These are phyloP conservation scores for Firmiana major DNA, from an alignment of 345 rosid species.

Conservation along the genomic window DNA sequence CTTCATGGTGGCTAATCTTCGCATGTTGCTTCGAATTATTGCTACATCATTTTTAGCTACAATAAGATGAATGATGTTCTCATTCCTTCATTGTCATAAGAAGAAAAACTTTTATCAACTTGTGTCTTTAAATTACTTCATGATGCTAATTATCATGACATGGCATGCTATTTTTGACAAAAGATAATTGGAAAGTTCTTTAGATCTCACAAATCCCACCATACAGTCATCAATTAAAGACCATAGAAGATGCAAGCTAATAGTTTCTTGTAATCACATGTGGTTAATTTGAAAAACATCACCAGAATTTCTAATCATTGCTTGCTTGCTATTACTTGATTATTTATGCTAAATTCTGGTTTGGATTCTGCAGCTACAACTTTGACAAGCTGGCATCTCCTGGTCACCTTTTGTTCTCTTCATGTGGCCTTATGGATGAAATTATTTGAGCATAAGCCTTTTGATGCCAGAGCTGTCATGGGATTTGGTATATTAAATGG, in stretches of 20 bases:
- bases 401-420: constrained; percentile 98
- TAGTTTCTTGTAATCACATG: neutral
- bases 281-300: neutral
- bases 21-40: neutral
- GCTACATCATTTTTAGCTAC: neutral
- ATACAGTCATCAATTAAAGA: neutral
- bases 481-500: constrained; percentile 99
- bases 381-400: constrained; percentile 99
- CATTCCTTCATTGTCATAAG: neutral
- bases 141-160: neutral
- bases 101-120: neutral
- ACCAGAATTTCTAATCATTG: neutral
- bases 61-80: neutral
- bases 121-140: neutral
- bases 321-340: neutral
- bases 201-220: neutral
- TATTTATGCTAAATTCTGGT: constrained; percentile 4
- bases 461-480: constrained; percentile 98
- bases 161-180: neutral
- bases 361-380: constrained; percentile 71
- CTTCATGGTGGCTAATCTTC: neutral
- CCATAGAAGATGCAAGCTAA: neutral
- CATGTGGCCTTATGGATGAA: constrained; percentile 98
- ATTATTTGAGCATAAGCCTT: constrained; percentile 98
- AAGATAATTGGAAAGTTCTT: neutral